Evolutionary conservation across 495 filamentous ascomycete genomes (phyloP), one percentile per base, ranked within the genome.

Genomic region (Hypoxylon crocopeplum): DNA sequence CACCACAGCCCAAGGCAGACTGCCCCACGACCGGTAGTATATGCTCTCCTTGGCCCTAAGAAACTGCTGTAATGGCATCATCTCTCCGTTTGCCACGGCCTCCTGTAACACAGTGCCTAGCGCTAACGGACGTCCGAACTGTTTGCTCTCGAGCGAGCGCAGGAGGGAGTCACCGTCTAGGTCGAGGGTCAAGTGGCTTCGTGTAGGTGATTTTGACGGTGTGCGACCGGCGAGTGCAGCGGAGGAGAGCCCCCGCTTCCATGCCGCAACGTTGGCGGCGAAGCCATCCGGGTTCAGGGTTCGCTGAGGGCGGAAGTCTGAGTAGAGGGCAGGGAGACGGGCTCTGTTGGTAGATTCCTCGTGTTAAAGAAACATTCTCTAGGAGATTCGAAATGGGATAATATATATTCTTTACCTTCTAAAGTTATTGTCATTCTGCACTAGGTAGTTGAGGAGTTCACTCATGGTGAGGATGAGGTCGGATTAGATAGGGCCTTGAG

Each of bases 221-320:
- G 65, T 64, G 0, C 72, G 56, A 5, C 92, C 95, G 8, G 84
- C 82, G 48, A 79, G 77, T 1, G 86, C 79, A 17, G 93, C 89
- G 36, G 77, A 74, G 15, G 83, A 78, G 19, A 98, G 81, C 1
- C 83, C 93, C 21, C 81, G 79, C 66, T 87, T 84, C 94, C 94
- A 98, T 34, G 93, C 90, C 11, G 82, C 75, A 33, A 93, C 72
- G 70, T 98, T 98, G 42, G 93, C 90, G 22, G 80, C 74, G 76
- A 92, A 98, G 58, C 92, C 93, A 65, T 95, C 92, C 0, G 93
- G 92, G 69, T 98, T 98, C 25, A 88, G 87, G 48, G 84, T 85
- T 55, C 82, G 83, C 58, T 93, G 92, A 29, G 81, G 69, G 3
- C 84, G 77, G 73, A 98, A 98, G 72, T 98, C 95, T 51, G 93